These are phyloP conservation scores for Phytophthora quininea DNA, from an alignment of 352 stramenopile genomes.

Conservation along the genomic window DNA sequence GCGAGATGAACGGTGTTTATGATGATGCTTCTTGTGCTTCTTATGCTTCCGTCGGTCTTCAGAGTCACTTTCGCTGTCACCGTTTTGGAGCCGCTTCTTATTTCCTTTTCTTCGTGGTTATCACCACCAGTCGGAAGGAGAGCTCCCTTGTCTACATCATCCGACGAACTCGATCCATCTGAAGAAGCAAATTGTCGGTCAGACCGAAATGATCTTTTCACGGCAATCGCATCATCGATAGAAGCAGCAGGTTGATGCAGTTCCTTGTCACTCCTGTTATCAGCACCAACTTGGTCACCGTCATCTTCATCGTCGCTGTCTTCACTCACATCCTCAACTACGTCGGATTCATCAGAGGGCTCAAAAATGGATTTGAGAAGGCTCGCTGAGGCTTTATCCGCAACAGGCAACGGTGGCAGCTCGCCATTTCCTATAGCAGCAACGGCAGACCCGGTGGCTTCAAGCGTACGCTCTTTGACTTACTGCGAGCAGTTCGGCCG, in stretches of 20 bases:
- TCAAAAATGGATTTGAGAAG: conserved; percentile 87
- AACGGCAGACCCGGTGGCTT: background rate
- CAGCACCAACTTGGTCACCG: conserved; percentile 1
- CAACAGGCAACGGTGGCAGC: conserved; percentile 44
- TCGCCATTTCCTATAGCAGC: conserved; percentile 20
- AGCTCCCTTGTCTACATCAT: conserved; percentile 21
- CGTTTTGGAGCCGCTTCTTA: conserved; percentile 19
- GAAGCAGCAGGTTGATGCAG: background rate
- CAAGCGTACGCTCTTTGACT: background rate
- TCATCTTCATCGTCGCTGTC: conserved; percentile 30
- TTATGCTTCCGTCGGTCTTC: conserved; percentile 30
- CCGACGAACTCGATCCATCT: conserved; percentile 24
- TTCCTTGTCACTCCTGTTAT: background rate
- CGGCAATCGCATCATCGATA: background rate
- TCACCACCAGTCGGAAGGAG: background rate
- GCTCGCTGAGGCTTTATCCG: conserved; percentile 49
- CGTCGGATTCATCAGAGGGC: conserved; percentile 59
- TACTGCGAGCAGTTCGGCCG: conserved; percentile 26
- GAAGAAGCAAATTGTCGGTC: conserved; percentile 6
- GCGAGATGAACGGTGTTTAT: conserved; percentile 36
- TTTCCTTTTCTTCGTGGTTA: conserved; percentile 2
- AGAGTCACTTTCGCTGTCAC: conserved; percentile 1
- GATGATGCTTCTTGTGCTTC: conserved; percentile 44
- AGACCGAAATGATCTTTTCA: background rate
- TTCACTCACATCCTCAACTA: conserved; percentile 52